Percentiles rank a stretch among this genome's conserved stretches.
These are phyloP conservation scores for Malassezia brasiliensis DNA, from an alignment of 1,284 basidiomycete species.

Conservation along the genomic window DNA sequence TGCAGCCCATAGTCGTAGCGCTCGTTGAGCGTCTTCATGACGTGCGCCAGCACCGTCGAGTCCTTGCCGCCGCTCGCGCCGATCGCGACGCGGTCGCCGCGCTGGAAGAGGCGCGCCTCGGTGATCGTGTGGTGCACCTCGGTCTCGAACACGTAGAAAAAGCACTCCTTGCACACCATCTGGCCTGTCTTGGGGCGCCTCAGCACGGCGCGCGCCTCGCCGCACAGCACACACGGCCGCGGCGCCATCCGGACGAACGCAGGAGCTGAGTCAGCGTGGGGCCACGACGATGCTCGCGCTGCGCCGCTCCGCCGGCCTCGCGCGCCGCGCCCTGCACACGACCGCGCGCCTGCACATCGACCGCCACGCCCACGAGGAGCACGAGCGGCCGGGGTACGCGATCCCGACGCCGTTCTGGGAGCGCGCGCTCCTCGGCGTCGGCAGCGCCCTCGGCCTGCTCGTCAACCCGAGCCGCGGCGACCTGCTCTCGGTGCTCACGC, in stretches of 20 bases:
- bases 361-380: slow-evolving; percentile 9
- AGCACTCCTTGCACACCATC: slow-evolving; percentile 87
- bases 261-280: not conserved
- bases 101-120: slow-evolving; percentile 60
- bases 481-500: slow-evolving; percentile 32
- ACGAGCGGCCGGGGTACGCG: slow-evolving; percentile 11
- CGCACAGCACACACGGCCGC: slow-evolving; percentile 64
- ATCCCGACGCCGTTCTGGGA: slow-evolving; percentile 9
- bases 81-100: slow-evolving; percentile 90
- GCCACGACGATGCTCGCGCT: not conserved
- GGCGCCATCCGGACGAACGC: slow-evolving; percentile 56
- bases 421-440: slow-evolving; percentile 64
- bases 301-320: not conserved
- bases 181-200: slow-evolving; percentile 95
- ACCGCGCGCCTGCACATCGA: not conserved
- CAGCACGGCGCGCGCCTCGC: slow-evolving; percentile 68
- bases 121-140: slow-evolving; percentile 94
- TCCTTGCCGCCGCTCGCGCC: slow-evolving; percentile 98
- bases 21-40: slow-evolving; percentile 89
- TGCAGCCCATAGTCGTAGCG: slow-evolving; percentile 86
- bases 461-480: slow-evolving; percentile 66
- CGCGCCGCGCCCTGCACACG: not conserved
- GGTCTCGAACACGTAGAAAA: slow-evolving; percentile 94
- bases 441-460: slow-evolving; percentile 74
- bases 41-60: slow-evolving; percentile 92